Evolutionary conservation across 2,329 filamentous ascomycete species (phyloP), one percentile per base, ranked within the genome.

Genomic region (Sordariomycetes sp.): DNA sequence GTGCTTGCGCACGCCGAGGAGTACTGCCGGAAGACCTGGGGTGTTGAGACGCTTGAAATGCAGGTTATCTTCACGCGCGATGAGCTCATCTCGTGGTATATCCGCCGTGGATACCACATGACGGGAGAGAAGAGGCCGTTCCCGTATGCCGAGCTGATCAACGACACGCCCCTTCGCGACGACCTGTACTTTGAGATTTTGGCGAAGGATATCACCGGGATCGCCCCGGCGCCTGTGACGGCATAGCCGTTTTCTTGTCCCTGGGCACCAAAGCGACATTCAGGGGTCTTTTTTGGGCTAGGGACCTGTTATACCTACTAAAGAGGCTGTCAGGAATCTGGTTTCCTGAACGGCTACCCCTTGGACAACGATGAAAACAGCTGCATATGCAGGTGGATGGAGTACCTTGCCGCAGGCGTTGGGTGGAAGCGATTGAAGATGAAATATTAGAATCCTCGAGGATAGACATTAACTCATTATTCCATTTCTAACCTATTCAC

Each of bases 1-100:
- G 69, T 77, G 17, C 65, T 78, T 17, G 65, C 62, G 1, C 62
- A 67, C 42, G 75, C 74, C 0, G 76, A 78, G 64, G 61, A 59
- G 12, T 69, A 70, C 60, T 70, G 69, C 0, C 64, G 62, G 34
- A 58, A 63, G 52, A 61, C 61, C 53, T 72, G 70, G 65, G 69
- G 68, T 0, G 66, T 66, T 0, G 34, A 48, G 1, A 63, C 60
- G 56, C 63, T 79, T 65, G 73, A 75, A 61, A 72, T 79, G 71
- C 62, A 59, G 8, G 76, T 76, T 42, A 71, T 78, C 35, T 72
- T 68, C 67, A 65, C 65, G 15, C 62, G 76, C 12, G 59, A 65
- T 0, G 75, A 77, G 63, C 63, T 79, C 52, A 71, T 78, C 52
- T 62, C 65, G 20, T 79, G 74, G 71, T 79, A 78, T 57, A 52